Base-by-base conservation (phyloP, 1,284 basidiomycete species). In the Singerocomus rubriflavus region DNA sequence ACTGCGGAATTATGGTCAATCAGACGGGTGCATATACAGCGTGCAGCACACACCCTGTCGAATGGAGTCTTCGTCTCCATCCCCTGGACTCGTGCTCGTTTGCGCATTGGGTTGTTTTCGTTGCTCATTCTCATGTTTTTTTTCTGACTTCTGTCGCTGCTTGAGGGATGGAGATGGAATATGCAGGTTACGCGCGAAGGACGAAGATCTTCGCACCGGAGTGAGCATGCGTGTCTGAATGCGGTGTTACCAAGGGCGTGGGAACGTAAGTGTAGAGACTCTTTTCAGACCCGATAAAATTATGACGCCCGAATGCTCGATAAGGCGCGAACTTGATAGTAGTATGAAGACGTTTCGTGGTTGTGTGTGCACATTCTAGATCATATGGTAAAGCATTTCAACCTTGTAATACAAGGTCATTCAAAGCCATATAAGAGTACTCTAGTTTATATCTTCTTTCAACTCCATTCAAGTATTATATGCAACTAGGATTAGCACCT, bases 1-100 rank as follows among this genome's bases (percentile, higher is more conserved):
- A 76, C 80, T 84, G 35, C 4, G 4, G 1, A 11, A 29, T 35
- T 25, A 21, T 26, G 31, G 21, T 26, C 5, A 16, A 11, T 17
- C 11, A 13, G 10, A 25, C 5, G 13, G 10, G 2, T 17, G 17
- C 4, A n/a, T 3, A 17, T 14, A 11, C 21, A 21, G 21, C 21
- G 6, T 44, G 16, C 3, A 17, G 39, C 5, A 17, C 54, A 25
- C 44, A 58, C 57, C 54, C 8, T 52, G 45, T 47, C 30, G 57
- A 27, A 30, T 8, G 1, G 35, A 1, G 6, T 46, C 33, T 13
- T 6, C 21, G 6, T 43, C 36, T 11, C 10, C 30, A 11, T 45
- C 33, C 43, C 36, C 46, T 21, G 33, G 9, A 31, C 13, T 40
- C 6, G 40, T 2, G n/a, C 52, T 53, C 14, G 38, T 21, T 9